Percentiles rank a stretch among this genome's conserved stretches.
These are phyloP conservation scores for Carex parvula DNA, from an alignment of 176 grass and related monocot species.

Conservation along the genomic window DNA sequence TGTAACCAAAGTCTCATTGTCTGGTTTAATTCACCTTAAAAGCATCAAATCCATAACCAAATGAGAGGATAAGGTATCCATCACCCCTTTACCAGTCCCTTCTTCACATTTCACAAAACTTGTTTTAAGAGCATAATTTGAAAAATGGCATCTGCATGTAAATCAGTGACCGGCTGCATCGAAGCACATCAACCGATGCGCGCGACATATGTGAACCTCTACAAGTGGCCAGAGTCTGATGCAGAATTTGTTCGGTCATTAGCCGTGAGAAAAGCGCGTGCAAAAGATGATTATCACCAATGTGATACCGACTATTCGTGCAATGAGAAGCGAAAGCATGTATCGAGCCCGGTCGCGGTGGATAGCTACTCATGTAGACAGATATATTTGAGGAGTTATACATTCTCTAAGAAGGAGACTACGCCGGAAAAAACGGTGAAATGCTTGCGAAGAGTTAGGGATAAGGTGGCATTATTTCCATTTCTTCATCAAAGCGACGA, in stretches of 20 bases:
- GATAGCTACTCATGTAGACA: slow-evolving; percentile 96
- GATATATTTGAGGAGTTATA: slow-evolving; percentile 95
- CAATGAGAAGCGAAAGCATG: slow-evolving; percentile 17
- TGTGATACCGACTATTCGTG: not conserved
- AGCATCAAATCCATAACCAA: slow-evolving; percentile 37
- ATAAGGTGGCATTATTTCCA: slow-evolving; percentile 51
- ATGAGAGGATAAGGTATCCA: slow-evolving; percentile 16
- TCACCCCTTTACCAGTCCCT: not conserved
- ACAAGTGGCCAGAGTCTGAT: slow-evolving; percentile 98
- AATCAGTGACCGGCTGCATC: slow-evolving; percentile 49
- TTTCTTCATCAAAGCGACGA: slow-evolving; percentile 40
- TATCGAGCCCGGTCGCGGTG: slow-evolving; percentile 48
- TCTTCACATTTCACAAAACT: slow-evolving; percentile 18
- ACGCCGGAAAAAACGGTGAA: slow-evolving; percentile 74
- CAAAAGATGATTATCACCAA: not conserved
- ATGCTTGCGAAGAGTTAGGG: slow-evolving; percentile 51
- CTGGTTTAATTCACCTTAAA: slow-evolving; percentile 27
- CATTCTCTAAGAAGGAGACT: slow-evolving; percentile 85
- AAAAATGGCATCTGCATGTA: slow-evolving; percentile 68
- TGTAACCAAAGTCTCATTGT: slow-evolving; percentile 57
- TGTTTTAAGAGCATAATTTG: not conserved
- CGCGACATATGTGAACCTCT: slow-evolving; percentile 76
- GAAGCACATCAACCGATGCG: slow-evolving; percentile 56
- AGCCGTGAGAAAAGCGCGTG: slow-evolving; percentile 36
- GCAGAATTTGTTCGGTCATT: slow-evolving; percentile 82